These are phyloP conservation scores for Pestalotiopsis sp. DNA, from an alignment of 2,329 filamentous ascomycete genomes.

Conservation along the genomic window DNA sequence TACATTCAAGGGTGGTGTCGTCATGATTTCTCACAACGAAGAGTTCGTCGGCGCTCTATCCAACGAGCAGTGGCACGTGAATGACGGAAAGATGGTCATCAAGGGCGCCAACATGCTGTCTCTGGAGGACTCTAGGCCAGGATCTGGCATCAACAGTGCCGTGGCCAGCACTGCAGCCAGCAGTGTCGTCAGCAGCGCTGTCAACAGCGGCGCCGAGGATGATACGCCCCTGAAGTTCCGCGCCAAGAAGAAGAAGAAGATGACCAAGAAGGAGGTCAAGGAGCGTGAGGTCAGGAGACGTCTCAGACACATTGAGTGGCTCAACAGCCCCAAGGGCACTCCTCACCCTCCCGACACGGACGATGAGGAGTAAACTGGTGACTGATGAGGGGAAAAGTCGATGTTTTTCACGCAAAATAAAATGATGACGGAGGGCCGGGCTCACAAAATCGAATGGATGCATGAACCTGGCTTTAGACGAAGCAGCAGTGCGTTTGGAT, in stretches of 20 bases:
- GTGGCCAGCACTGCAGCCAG: conserved; percentile 58
- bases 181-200: conserved; percentile 62
- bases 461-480: conserved; percentile 1
- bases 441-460: not conserved
- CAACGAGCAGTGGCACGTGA: conserved; percentile 95
- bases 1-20: conserved; percentile 96
- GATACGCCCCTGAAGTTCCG: conserved; percentile 82
- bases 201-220: conserved; percentile 85
- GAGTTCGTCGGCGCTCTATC: conserved; percentile 97
- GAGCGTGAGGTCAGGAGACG: conserved; percentile 86
- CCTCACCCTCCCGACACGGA: conserved; percentile 78
- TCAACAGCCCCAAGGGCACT: conserved; percentile 84
- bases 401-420: not conserved
- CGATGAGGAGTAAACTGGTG: conserved; percentile 59
- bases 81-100: conserved; percentile 82
- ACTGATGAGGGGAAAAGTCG: not conserved
- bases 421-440: not conserved
- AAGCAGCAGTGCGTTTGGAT: conserved; percentile 6
- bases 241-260: conserved; percentile 95
- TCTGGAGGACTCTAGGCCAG: conserved; percentile 81
- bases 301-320: conserved; percentile 82
- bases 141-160: conserved; percentile 56
- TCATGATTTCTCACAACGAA: conserved; percentile 99
- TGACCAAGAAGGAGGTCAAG: conserved; percentile 95
- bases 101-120: conserved; percentile 76